Conservation (phyloP, 805 yeast genomes). For the Kuraishia borneana region DNA sequence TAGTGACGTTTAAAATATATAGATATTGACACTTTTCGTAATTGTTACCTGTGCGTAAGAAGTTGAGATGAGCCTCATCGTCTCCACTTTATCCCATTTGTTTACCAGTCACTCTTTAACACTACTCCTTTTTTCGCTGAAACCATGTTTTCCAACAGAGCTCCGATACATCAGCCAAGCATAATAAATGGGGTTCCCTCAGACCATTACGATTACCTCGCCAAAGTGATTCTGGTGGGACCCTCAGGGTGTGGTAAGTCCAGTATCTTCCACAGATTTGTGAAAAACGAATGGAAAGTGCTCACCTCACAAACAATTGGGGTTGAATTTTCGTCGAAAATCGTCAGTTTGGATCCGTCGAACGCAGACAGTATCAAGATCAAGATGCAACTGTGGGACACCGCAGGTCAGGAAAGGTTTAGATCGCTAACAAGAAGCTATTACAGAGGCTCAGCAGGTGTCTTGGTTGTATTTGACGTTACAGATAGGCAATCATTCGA, state of each 20-base stretch:
- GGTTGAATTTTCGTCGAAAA: conserved; percentile 24
- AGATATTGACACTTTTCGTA: too few relatives aligned
- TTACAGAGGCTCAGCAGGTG: conserved; percentile 26
- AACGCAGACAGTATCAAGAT: conserved; percentile 7
- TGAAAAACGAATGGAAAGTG: conserved; percentile 16
- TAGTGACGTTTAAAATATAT: not conserved
- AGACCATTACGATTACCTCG: conserved; percentile 20
- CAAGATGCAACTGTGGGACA: conserved; percentile 24
- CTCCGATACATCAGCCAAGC: too few relatives aligned
- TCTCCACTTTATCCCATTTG: too few relatives aligned
- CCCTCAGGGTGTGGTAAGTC: conserved; percentile 32
- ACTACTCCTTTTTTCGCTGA: too few relatives aligned
- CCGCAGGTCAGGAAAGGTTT: conserved; percentile 27
- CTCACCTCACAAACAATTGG: conserved; percentile 26
- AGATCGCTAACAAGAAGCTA: conserved; percentile 25
- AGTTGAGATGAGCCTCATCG: too few relatives aligned
- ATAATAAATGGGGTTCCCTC: too few relatives aligned
- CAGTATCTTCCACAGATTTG: conserved; percentile 25
- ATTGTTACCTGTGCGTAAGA: too few relatives aligned
- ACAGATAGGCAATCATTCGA: conserved; percentile 13
- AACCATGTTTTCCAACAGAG: too few relatives aligned
- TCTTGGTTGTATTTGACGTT: conserved; percentile 22
- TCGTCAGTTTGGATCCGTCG: conserved; percentile 11
- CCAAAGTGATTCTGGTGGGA: conserved; percentile 30
- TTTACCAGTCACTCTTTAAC: too few relatives aligned